Evolutionary conservation across 805 yeast species (phyloP).

Genomic region (Barnettozyma vustinii): DNA sequence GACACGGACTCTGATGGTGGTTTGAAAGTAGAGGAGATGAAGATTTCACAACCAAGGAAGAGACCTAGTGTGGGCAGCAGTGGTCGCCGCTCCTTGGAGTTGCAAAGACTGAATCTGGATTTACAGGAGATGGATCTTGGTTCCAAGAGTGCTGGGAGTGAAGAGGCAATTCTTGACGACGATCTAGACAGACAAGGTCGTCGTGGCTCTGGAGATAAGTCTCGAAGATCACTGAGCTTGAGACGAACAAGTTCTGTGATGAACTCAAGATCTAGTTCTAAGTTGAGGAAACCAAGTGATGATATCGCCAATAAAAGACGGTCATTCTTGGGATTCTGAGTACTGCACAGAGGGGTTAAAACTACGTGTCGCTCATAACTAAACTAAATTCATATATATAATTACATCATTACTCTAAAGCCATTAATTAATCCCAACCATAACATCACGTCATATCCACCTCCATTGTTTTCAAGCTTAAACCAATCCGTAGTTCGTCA

Average conservation of each 20-base stretch:
- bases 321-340: slow-evolving; percentile 18
- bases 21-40: slow-evolving; percentile 19
- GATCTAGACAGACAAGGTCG: slow-evolving; percentile 3
- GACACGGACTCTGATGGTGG: slow-evolving; percentile 19
- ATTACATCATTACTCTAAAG: background rate
- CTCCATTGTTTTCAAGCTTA: background rate
- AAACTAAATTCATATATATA: background rate
- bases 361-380: background rate
- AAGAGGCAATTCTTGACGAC: background rate
- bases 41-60: slow-evolving; percentile 7
- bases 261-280: slow-evolving; percentile 10
- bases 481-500: slow-evolving; percentile 14
- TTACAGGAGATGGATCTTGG: slow-evolving; percentile 19
- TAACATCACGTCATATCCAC: background rate
- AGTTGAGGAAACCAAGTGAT: slow-evolving; percentile 3
- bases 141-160: background rate
- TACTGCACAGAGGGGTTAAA: background rate
- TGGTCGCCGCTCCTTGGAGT: slow-evolving; percentile 8
- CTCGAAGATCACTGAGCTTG: slow-evolving; percentile 15
- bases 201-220: background rate
- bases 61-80: background rate
- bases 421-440: background rate
- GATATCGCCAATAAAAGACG: slow-evolving; percentile 9
- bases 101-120: slow-evolving; percentile 16
- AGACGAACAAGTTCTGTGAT: slow-evolving; percentile 12